phyloP scores from a whole-genome alignment of 73 alveolate species.

The Effrenium voratum region DNA sequence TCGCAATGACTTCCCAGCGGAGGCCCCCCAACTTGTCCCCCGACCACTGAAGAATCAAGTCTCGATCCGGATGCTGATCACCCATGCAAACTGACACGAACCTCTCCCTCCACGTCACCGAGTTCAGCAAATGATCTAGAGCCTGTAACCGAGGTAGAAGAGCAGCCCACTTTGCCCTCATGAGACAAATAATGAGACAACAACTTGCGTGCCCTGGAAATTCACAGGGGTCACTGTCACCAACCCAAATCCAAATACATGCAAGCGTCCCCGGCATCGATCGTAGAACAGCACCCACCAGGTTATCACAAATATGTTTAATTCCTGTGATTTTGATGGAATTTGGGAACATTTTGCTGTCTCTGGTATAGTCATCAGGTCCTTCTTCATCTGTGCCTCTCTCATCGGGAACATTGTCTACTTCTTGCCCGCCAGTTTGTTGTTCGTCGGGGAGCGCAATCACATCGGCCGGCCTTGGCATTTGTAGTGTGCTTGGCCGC shows the following conservation, averaged over 20 bases:
- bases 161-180: background rate
- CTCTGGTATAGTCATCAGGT: background rate
- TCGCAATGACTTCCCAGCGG: background rate
- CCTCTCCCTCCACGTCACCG: background rate
- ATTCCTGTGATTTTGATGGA: background rate
- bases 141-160: background rate
- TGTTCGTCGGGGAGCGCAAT: too few species aligned
- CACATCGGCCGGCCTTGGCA: too few species aligned
- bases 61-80: background rate
- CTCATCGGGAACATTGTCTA: background rate
- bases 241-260: background rate
- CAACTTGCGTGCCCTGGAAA: too few species aligned
- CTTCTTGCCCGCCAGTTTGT: too few species aligned
- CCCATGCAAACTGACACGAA: background rate
- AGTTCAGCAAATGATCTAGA: background rate
- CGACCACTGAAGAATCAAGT: background rate
- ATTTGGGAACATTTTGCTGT: background rate
- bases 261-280: background rate
- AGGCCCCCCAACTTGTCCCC: slow-evolving; percentile 1
- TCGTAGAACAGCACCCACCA: background rate
- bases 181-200: background rate
- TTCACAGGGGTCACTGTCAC: background rate
- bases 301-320: slow-evolving; percentile 11
- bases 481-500: too few species aligned
- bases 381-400: background rate